Base-by-base conservation (phyloP, 177 flowering plant species). In the Tripterygium wilfordii region DNA sequence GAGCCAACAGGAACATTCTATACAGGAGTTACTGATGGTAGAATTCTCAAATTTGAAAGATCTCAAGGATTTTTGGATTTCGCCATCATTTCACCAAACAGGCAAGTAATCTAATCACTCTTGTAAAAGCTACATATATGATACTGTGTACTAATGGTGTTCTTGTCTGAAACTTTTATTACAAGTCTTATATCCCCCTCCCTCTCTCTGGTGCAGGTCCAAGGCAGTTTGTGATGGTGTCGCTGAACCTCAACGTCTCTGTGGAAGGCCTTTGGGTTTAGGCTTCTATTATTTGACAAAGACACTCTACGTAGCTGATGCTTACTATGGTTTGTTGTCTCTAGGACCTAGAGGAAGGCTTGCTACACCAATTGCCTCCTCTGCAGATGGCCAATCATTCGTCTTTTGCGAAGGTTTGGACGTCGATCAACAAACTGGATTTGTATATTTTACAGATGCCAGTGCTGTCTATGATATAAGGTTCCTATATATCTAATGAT, bases 251-350 rank as follows among this genome's bases (percentile, higher is more conserved):
- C n/a, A n/a, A 23, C 0, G 10, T 14, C 1, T 63, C 62, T 36
- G 62, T 57, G 10, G 39, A 54, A n/a, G n/a, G 39, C 53, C 67
- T 20, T 6, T 63, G 8, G 67, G 58, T 1, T 10, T 62, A 9
- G 56, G 26, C 9, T 62, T 56, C 31, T 30, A 62, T 35, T 23
- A 22, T 12, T 12, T 2, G 16, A 63, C 67, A 12, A 26, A 51
- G 0, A 45, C 56, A 10, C 51, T 64, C 18, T 64, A 57, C 44
- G 27, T 64, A 5, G 42, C 40, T 2, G 68, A 64, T 49, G 54
- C 63, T 19, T 47, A 16, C 29, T 22, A 3, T 10, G 68, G 63
- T 1, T 48, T 58, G 0, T 3, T 58, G 42, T 50, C 48, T 20
- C 59, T 53, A 3, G 59, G 55, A 13, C 25, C 41, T 0, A 19